A percentile compares a stretch with the other conserved stretches of the same genome.
Evolutionary conservation across 441 rosid species (phyloP).

Genomic region (Euphorbia celastroides): DNA sequence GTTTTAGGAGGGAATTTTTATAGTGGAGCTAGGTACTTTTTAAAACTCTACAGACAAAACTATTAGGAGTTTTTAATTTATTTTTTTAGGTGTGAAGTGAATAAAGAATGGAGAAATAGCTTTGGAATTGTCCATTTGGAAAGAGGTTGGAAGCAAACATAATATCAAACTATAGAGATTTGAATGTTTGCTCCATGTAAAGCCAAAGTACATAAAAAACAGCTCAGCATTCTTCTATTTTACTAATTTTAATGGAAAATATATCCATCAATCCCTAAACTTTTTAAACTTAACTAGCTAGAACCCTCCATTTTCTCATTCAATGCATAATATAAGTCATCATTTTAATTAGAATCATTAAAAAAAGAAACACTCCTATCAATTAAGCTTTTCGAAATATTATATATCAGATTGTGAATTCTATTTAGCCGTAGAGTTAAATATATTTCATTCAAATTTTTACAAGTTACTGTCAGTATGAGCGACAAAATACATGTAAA

Average conservation of each 20-base stretch:
- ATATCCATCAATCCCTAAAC: not conserved
- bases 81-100: not conserved
- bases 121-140: constrained; percentile 30
- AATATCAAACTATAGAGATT: constrained; percentile 25
- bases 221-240: constrained; percentile 30
- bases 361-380: too few relatives aligned
- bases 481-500: too few relatives aligned
- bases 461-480: too few relatives aligned
- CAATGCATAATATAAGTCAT: too few relatives aligned
- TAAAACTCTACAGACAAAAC: not conserved
- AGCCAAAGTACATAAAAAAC: constrained; percentile 28
- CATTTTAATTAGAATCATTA: too few relatives aligned
- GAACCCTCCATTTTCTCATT: not conserved
- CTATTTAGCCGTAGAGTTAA: too few relatives aligned
- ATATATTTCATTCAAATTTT: too few relatives aligned
- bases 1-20: constrained; percentile 17
- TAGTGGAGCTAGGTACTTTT: not conserved
- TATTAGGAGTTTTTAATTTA: not conserved
- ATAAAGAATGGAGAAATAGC: constrained; percentile 11
- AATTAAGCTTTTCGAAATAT: too few relatives aligned
- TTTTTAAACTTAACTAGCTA: not conserved
- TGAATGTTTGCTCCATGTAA: constrained; percentile 22
- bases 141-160: constrained; percentile 39
- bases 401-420: too few relatives aligned
- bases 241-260: not conserved